A percentile compares a stretch with the other conserved stretches of the same genome.
phyloP scores from a whole-genome alignment of 495 filamentous ascomycete genomes.

The Neurospora sp. region DNA sequence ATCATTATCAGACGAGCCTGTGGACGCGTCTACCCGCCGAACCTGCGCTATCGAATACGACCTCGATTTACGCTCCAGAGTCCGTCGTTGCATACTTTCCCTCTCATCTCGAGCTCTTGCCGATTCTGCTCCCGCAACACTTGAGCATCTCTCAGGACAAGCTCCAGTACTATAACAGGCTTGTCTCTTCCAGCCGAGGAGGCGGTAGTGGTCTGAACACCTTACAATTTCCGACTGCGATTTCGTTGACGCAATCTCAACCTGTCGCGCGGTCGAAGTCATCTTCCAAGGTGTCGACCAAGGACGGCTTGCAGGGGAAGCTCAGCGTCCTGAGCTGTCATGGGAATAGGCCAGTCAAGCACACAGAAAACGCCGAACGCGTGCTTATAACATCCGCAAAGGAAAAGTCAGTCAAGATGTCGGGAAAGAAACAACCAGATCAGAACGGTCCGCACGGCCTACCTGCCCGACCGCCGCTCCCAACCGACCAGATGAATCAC shows the following conservation, averaged over 20 bases:
- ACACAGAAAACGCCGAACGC: constrained; percentile 43
- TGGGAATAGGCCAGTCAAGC: constrained; percentile 45
- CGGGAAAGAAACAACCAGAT: constrained; percentile 31
- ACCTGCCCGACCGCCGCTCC: constrained; percentile 25
- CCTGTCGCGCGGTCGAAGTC: constrained; percentile 39
- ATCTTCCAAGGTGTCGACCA: constrained; percentile 42
- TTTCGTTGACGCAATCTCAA: constrained; percentile 38
- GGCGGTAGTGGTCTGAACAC: constrained; percentile 34
- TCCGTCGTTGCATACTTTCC: constrained; percentile 21
- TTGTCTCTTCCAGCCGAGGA: constrained; percentile 40
- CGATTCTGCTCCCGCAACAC: constrained; percentile 41
- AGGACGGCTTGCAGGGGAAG: constrained; percentile 32
- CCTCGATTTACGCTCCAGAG: constrained; percentile 15
- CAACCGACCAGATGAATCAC: constrained; percentile 17
- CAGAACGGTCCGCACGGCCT: constrained; percentile 18
- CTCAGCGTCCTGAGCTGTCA: constrained; percentile 39
- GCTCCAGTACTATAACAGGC: constrained; percentile 45
- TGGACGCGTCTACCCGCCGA: constrained; percentile 26
- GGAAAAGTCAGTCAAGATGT: constrained; percentile 38
- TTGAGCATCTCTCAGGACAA: constrained; percentile 40
- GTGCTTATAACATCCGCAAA: constrained; percentile 43
- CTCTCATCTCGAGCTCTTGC: constrained; percentile 33
- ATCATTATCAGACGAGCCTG: constrained; percentile 35
- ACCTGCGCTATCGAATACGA: constrained; percentile 14
- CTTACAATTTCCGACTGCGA: constrained; percentile 33